A percentile compares a stretch with the other conserved stretches of the same genome.
phyloP scores from a whole-genome alignment of 2,329 filamentous ascomycete genomes.

The Myrmaecium sp. region DNA sequence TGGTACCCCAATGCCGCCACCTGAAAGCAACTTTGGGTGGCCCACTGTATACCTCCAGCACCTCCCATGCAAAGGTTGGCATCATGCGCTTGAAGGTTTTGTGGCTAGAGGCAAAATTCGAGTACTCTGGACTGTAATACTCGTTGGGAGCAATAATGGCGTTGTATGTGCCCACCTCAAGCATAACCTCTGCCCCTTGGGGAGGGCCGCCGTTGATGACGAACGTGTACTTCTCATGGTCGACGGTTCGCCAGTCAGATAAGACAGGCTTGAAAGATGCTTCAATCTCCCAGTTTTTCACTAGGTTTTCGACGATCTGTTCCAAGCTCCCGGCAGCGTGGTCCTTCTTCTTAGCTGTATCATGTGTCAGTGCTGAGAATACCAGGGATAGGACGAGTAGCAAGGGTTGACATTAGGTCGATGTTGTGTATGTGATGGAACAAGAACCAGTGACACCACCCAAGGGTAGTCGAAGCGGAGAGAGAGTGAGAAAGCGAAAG shows the following conservation, averaged over 20 bases:
- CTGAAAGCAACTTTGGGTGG: slow-evolving; percentile 45
- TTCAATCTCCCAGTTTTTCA: slow-evolving; percentile 60
- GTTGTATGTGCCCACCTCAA: slow-evolving; percentile 52
- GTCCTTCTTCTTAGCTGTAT: slow-evolving; percentile 37
- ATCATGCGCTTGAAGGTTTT: slow-evolving; percentile 60
- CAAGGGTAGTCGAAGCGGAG: background rate
- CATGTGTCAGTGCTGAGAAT: slow-evolving; percentile 3
- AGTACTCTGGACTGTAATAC: slow-evolving; percentile 45
- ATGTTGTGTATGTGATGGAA: background rate
- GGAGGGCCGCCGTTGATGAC: slow-evolving; percentile 44
- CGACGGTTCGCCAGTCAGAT: slow-evolving; percentile 48
- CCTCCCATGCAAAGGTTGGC: slow-evolving; percentile 56
- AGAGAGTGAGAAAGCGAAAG: background rate
- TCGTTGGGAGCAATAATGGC: slow-evolving; percentile 46
- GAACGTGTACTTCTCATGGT: slow-evolving; percentile 42
- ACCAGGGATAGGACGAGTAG: background rate
- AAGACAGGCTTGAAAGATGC: slow-evolving; percentile 49
- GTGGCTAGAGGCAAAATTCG: slow-evolving; percentile 46
- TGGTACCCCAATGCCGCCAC: slow-evolving; percentile 52
- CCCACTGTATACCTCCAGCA: slow-evolving; percentile 49
- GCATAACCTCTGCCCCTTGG: slow-evolving; percentile 45
- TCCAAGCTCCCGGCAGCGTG: slow-evolving; percentile 41
- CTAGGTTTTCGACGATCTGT: slow-evolving; percentile 48
- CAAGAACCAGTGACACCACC: slow-evolving; percentile 1
- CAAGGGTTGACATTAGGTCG: background rate